Conservation (phyloP, 1,139 yeast species). For the Protomyces arabidopsidicola region DNA sequence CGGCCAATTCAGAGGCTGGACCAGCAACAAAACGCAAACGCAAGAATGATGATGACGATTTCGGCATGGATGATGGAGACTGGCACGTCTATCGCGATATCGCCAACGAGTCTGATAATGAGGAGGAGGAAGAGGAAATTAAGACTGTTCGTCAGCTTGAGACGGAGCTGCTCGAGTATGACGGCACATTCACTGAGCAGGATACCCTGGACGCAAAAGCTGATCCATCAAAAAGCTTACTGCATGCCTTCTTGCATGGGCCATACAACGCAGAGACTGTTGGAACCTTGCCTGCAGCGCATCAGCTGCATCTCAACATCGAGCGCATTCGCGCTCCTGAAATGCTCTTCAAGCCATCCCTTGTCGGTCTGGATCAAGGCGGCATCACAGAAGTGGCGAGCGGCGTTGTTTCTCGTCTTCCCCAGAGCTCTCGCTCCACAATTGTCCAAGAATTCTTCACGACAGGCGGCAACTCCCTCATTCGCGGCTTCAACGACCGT, state of each 20-base stretch:
- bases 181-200: slow-evolving; percentile 83
- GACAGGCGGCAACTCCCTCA: slow-evolving; percentile 77
- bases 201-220: slow-evolving; percentile 68
- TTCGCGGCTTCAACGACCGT: slow-evolving; percentile 64
- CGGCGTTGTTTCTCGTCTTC: slow-evolving; percentile 58
- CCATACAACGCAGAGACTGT: slow-evolving; percentile 53
- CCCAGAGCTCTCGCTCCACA: slow-evolving; percentile 43
- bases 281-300: slow-evolving; percentile 54
- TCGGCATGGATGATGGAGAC: slow-evolving; percentile 94
- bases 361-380: slow-evolving; percentile 94
- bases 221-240: slow-evolving; percentile 75
- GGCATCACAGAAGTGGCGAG: slow-evolving; percentile 76
- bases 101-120: slow-evolving; percentile 65
- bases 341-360: slow-evolving; percentile 79
- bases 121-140: slow-evolving; percentile 67
- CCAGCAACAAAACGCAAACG: slow-evolving; percentile 36
- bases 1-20: slow-evolving; percentile 56
- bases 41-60: slow-evolving; percentile 87
- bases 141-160: slow-evolving; percentile 60
- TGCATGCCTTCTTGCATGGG: slow-evolving; percentile 85
- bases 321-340: slow-evolving; percentile 93
- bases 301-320: slow-evolving; percentile 82
- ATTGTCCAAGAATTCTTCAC: slow-evolving; percentile 49
- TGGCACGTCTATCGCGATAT: slow-evolving; percentile 90
- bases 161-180: slow-evolving; percentile 68